Evolutionary conservation across 139 green algal species (phyloP), one percentile per base, ranked within the genome.

Genomic region (Asterochloris erici): DNA sequence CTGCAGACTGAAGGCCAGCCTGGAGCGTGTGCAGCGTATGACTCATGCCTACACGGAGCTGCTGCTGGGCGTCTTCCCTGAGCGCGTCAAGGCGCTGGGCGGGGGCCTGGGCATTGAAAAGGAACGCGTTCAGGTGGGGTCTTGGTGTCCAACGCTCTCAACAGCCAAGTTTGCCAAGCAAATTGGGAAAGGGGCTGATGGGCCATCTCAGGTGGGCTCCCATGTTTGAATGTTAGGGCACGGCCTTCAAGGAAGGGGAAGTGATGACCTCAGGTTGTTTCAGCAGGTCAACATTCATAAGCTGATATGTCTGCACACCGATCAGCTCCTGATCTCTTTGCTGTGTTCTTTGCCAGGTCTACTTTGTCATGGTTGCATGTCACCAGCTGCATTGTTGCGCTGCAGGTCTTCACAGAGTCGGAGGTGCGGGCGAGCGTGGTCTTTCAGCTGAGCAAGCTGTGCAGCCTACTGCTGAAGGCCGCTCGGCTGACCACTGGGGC

Each of bases 381-480:
- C 38, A 54, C 38, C 38, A 54, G 38, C 38, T 54, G 38, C 38
- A 6, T 0, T 62, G 11, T 63, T 68, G 38, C 19, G 14, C 6
- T 69, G 54, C 83, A 87, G 83, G 89, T 96, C 21, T 98, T 97
- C 84, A 89, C 94, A 81, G 96, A 99, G 91, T 89, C 92, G 12
- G 94, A 98, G 86, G 91, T 98, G 73, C 89, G 96, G 14, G 90
- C 89, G 23, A 94, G 87, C 78, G 84, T 99, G 76, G 93, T 96
- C 21, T 99, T 99, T 88, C 96, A 99, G 88, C 79, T 95, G 64
- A 88, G 87, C 73, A 95, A 94, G 87, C 87, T 96, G 68, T 74
- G 69, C 47, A 84, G 78, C 10, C 63, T 91, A 69, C 83, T 94
- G 62, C 82, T 90, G 13, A 85, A 86, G 60, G 90, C 81, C 0